Conservation (phyloP, 2,329 filamentous ascomycete genomes). For the Escovopsis sp. region DNA sequence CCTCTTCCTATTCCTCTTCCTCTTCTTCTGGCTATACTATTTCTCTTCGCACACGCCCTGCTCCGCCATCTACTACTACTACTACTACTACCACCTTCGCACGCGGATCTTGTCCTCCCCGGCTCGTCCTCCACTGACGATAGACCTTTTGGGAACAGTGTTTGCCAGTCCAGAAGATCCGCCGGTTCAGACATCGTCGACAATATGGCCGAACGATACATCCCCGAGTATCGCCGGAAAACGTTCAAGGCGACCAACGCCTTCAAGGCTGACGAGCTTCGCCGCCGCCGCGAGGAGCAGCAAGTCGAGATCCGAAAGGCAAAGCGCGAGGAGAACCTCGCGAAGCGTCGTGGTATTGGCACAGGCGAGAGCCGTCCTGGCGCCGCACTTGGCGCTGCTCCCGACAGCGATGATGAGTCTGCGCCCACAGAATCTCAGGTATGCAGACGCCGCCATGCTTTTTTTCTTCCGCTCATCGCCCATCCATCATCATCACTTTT, state of each 20-base stretch:
- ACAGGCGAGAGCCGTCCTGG: slow-evolving; percentile 66
- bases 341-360: slow-evolving; percentile 91
- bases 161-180: not conserved
- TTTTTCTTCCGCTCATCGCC: slow-evolving; percentile 5
- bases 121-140: too few species aligned
- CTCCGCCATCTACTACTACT: too few species aligned
- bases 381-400: slow-evolving; percentile 71
- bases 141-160: too few species aligned
- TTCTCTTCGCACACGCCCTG: too few species aligned
- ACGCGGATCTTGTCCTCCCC: too few species aligned
- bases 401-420: slow-evolving; percentile 95
- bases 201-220: slow-evolving; percentile 96
- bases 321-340: slow-evolving; percentile 97
- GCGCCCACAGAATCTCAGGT: slow-evolving; percentile 94
- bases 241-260: slow-evolving; percentile 99
- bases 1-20: too few species aligned
- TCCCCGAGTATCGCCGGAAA: slow-evolving; percentile 96
- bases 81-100: too few species aligned
- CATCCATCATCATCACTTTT: too few species aligned
- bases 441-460: slow-evolving; percentile 16
- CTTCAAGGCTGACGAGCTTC: slow-evolving; percentile 98
- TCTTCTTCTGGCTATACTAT: too few species aligned
- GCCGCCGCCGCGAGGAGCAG: slow-evolving; percentile 95
- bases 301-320: slow-evolving; percentile 98
- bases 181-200: slow-evolving; percentile 17